phyloP scores from a whole-genome alignment of 2,329 filamentous ascomycete genomes.

The Microcera coccophila region DNA sequence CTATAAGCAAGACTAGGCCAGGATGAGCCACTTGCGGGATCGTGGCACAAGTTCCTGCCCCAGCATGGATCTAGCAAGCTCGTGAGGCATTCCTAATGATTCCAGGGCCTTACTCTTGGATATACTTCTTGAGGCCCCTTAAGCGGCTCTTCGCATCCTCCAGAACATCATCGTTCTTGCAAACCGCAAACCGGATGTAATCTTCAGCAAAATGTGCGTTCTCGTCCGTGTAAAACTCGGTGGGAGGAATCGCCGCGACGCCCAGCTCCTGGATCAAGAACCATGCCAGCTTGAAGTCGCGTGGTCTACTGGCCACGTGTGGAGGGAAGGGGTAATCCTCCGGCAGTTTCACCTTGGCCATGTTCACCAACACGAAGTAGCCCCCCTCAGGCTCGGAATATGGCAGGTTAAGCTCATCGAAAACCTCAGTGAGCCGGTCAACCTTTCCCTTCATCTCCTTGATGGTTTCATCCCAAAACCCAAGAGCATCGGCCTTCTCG shows the following conservation, averaged over 20 bases:
- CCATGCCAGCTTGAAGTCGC: conserved; percentile 94
- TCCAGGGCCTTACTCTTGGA: conserved; percentile 32
- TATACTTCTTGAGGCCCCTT: conserved; percentile 69
- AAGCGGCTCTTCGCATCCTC: conserved; percentile 74
- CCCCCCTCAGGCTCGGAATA: conserved; percentile 94
- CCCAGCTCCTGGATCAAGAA: conserved; percentile 96
- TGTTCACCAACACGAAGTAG: conserved; percentile 95
- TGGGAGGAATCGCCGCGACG: conserved; percentile 92
- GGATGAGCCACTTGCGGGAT: too few species aligned
- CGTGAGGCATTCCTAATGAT: not conserved
- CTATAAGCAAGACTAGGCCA: too few species aligned
- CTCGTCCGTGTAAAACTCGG: conserved; percentile 87
- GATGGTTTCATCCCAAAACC: conserved; percentile 84
- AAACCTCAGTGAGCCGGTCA: conserved; percentile 78
- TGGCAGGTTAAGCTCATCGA: conserved; percentile 68
- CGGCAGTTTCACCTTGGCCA: conserved; percentile 81
- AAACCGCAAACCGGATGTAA: conserved; percentile 92
- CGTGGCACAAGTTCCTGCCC: too few species aligned
- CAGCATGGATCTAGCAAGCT: conserved; percentile 3
- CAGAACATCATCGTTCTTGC: conserved; percentile 85
- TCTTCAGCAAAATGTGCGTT: conserved; percentile 87
- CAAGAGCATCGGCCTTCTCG: conserved; percentile 76
- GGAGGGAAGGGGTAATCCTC: conserved; percentile 81
- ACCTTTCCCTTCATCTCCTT: conserved; percentile 88
- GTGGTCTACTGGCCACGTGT: conserved; percentile 78